Percentiles rank a stretch among this genome's conserved stretches.
These are phyloP conservation scores for Bryoerythrophyllum caledonicum DNA, from an alignment of 225 moss, liverwort and hornwort genomes.

Conservation along the genomic window DNA sequence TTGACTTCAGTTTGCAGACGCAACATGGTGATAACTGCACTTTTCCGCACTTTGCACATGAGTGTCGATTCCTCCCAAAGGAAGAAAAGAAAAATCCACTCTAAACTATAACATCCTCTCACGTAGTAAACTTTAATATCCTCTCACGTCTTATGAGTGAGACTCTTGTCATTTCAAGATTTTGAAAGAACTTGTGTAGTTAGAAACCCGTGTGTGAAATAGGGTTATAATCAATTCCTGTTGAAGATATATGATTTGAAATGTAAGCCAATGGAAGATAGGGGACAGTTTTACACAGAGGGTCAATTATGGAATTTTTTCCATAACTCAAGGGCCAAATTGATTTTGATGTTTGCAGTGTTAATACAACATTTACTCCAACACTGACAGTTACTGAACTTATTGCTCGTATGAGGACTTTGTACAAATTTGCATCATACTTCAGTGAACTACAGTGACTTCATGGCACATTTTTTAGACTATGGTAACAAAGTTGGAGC, in stretches of 20 bases:
- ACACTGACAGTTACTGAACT: not conserved
- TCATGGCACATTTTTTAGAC: not conserved
- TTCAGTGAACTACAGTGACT: not conserved
- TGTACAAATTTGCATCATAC: constrained; percentile 5
- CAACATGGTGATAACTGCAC: not conserved
- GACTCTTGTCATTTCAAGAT: not conserved
- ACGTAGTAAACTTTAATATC: too few relatives aligned
- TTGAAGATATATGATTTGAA: too few relatives aligned
- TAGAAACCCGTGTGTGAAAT: too few relatives aligned
- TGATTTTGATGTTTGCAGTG: not conserved
- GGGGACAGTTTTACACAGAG: too few relatives aligned
- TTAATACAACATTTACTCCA: not conserved
- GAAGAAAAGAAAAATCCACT: not conserved
- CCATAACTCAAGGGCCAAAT: not conserved
- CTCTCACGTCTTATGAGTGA: not conserved
- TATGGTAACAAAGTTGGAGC: not conserved
- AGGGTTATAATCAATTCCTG: too few relatives aligned
- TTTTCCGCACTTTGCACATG: constrained; percentile 5
- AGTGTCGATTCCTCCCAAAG: constrained; percentile 2
- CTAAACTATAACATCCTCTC: too few relatives aligned
- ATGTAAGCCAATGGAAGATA: too few relatives aligned
- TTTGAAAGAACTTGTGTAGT: not conserved
- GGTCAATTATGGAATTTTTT: too few relatives aligned
- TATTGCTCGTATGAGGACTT: not conserved
- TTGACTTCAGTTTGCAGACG: not conserved